Conservation (phyloP, 2,329 filamentous ascomycete genomes). For the Ophiostoma ulmi region DNA sequence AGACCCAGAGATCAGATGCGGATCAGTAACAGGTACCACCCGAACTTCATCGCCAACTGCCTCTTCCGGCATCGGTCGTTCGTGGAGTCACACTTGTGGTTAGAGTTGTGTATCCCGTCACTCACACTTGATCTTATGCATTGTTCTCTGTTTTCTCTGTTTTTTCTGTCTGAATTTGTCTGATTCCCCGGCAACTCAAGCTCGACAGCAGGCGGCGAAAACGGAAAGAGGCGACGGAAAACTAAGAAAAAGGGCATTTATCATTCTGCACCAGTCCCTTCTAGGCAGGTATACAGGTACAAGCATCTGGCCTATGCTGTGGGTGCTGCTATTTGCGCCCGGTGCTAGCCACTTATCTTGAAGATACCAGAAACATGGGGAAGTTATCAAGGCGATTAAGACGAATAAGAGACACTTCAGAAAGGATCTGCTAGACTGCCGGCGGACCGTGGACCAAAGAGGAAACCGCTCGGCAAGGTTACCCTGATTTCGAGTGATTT, state of each 20-base stretch:
- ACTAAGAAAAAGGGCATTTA: background rate
- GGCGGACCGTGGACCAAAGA: background rate
- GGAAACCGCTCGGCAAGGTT: background rate
- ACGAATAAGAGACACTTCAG: background rate
- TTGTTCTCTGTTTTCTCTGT: background rate
- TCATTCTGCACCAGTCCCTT: background rate
- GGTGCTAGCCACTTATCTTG: constrained; percentile 5
- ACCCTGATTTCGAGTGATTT: background rate
- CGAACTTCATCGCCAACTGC: constrained; percentile 10
- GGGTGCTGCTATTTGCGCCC: background rate
- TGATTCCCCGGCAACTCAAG: background rate
- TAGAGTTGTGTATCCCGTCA: too few species aligned
- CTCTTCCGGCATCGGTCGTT: constrained; percentile 6
- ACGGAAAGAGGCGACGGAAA: background rate
- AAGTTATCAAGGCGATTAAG: background rate
- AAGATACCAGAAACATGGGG: constrained; percentile 7
- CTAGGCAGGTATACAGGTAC: constrained; percentile 6
- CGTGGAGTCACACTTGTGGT: background rate
- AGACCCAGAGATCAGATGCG: background rate
- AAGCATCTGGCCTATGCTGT: background rate
- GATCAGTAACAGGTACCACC: constrained; percentile 1
- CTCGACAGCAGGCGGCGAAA: background rate
- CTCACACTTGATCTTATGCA: too few species aligned
- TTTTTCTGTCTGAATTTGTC: background rate
- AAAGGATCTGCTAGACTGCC: background rate